Conservation (phyloP, 768 basidiomycete species). For the Galerina marginata region DNA sequence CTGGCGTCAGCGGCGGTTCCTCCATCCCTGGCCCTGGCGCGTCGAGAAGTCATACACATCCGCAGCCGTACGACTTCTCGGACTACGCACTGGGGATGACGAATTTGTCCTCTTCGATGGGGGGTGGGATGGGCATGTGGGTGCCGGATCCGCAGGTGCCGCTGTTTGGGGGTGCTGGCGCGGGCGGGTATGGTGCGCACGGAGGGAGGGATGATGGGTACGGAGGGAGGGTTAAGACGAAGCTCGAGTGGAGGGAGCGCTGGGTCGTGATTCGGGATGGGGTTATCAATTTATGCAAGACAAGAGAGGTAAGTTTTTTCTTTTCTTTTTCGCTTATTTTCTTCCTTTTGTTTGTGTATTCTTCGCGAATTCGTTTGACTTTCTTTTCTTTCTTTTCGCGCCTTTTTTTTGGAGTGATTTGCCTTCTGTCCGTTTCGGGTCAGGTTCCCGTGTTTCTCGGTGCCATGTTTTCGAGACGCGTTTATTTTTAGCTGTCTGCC, state of each 20-base stretch:
- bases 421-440: too few relatives aligned
- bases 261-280: conserved; percentile 68
- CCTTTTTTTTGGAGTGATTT: too few relatives aligned
- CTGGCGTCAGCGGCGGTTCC: neutral
- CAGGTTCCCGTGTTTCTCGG: too few relatives aligned
- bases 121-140: neutral
- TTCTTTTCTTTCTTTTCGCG: too few relatives aligned
- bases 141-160: neutral
- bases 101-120: conserved; percentile 3
- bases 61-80: too few relatives aligned
- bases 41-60: too few relatives aligned
- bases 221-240: neutral
- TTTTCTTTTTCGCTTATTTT: too few relatives aligned
- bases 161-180: neutral
- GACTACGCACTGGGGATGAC: neutral
- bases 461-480: too few relatives aligned
- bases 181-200: neutral
- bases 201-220: conserved; percentile 36
- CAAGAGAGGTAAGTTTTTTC: conserved; percentile 51
- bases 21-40: too few relatives aligned
- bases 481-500: too few relatives aligned
- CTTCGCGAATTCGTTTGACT: too few relatives aligned
- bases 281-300: conserved; percentile 56
- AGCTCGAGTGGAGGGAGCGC: conserved; percentile 54
- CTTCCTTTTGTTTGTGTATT: too few relatives aligned